Base-by-base conservation (phyloP, 345 rosid genomes). In the Theobroma cacao region DNA sequence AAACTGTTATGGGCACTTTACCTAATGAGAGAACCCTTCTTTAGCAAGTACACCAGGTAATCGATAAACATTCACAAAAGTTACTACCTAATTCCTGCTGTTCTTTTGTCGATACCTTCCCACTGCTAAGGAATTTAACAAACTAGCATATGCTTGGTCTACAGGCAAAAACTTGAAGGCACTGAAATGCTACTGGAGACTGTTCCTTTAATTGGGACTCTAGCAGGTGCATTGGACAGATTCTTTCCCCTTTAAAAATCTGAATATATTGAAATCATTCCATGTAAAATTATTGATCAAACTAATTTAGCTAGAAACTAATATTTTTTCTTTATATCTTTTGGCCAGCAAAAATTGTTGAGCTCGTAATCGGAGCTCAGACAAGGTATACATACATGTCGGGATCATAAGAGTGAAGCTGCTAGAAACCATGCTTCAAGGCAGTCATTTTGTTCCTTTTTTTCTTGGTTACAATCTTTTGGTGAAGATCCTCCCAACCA, bases 21-120 rank as follows among this genome's bases (percentile, higher is more conserved):
- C 82, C 85, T 93, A 38, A 90, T 97, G 98, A 90, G 98, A 84
- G 99, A 97, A 85, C 98, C 98, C 76, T 97, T 91, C 85, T 97
- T 97, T 79, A 85, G 84, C 91, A 93, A 89, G 78, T 91, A 93
- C 79, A 94, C 95, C 58, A 93, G 92, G 99, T 91, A 76, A 52
- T 34, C 9, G 38, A 67, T 50, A 43, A 38, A 36, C 20, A 24
- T 58, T 22, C 43, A 10, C 55, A 0, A 26, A n/a, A 26, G 22
- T 68, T 34, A 36, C 36, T 75, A 15, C 40, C 77, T 2, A 36
- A n/a, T 61, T 41, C 8, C 3, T 20, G 43, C 17, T 20, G 13
- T 59, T 74, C 15, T 18, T 43, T 62, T 43, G 41, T 53, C 40
- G 1, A 9, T 74, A 5, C 36, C 17, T 36, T 66, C 33, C 53